These are phyloP conservation scores for Schizopora paradoxa DNA, from an alignment of 1,284 basidiomycete genomes.

Conservation along the genomic window DNA sequence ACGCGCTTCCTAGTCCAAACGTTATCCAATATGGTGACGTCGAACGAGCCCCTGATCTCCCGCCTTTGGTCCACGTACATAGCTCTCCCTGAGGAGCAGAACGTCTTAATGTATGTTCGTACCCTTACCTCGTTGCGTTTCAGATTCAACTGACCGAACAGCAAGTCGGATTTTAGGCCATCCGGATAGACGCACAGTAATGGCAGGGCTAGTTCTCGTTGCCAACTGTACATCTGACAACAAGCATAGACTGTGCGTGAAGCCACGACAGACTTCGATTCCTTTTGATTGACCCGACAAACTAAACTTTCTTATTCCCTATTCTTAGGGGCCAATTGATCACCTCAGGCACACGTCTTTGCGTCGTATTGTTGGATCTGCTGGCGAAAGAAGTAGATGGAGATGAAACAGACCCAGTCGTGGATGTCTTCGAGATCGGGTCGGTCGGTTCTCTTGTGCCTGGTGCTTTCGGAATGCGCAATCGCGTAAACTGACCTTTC, in stretches of 20 bases:
- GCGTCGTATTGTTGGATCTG: conserved; percentile 55
- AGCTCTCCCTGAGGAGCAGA: conserved; percentile 62
- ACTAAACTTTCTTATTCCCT: conserved; percentile 9
- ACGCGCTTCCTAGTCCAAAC: conserved; percentile 63
- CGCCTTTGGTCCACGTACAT: conserved; percentile 62
- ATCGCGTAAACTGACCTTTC: conserved; percentile 7
- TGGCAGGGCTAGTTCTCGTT: conserved; percentile 65
- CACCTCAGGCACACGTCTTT: conserved; percentile 54
- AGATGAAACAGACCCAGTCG: conserved; percentile 53
- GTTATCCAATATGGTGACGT: conserved; percentile 69
- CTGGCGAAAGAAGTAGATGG: conserved; percentile 63
- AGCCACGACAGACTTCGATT: conserved; percentile 1
- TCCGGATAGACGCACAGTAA: conserved; percentile 54
- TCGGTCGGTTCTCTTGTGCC: conserved; percentile 30
- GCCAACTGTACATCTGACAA: conserved; percentile 64
- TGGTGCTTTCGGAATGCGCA: background rate
- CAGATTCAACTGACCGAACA: conserved; percentile 11
- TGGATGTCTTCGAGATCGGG: conserved; percentile 73
- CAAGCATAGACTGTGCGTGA: conserved; percentile 50
- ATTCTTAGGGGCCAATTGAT: conserved; percentile 43
- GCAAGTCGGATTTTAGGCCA: conserved; percentile 68
- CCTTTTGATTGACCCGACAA: background rate
- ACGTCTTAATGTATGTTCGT: conserved; percentile 63
- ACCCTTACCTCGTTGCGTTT: conserved; percentile 13
- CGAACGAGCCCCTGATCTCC: conserved; percentile 51